phyloP scores from a whole-genome alignment of 2,329 filamentous ascomycete genomes.

The Penicillium sp. region DNA sequence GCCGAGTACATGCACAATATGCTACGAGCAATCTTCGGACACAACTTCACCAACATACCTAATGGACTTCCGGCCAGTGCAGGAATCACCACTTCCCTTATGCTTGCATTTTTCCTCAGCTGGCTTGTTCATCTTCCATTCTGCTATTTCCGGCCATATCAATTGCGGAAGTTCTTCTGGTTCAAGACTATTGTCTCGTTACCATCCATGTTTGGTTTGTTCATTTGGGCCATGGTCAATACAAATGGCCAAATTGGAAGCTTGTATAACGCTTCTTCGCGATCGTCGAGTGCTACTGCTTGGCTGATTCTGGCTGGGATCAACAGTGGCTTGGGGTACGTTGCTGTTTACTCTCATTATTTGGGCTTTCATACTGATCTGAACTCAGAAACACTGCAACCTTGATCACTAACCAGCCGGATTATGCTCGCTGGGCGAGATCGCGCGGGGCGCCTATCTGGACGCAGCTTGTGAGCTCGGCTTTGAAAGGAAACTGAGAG shows the following conservation, averaged over 20 bases:
- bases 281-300: neutral
- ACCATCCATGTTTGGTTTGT: constrained; percentile 1
- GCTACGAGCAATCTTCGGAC: constrained; percentile 1
- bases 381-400: constrained; percentile 1
- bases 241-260: neutral
- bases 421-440: constrained; percentile 4
- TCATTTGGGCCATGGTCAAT: constrained; percentile 3
- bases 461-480: neutral
- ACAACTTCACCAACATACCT: neutral
- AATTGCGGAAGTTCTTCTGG: constrained; percentile 1
- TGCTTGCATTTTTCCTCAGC: constrained; percentile 2
- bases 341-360: neutral
- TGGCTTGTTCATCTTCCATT: constrained; percentile 4
- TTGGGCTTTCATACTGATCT: neutral
- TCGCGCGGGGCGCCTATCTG: neutral
- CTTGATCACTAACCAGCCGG: constrained; percentile 4
- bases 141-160: constrained; percentile 5
- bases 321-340: constrained; percentile 5
- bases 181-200: constrained; percentile 2
- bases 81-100: constrained; percentile 1
- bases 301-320: constrained; percentile 6
- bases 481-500: neutral
- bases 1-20: constrained; percentile 4
- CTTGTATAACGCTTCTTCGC: neutral
- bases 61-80: neutral